Conservation (phyloP, 306 rosid genomes). For the Trifolium fragiferum region DNA sequence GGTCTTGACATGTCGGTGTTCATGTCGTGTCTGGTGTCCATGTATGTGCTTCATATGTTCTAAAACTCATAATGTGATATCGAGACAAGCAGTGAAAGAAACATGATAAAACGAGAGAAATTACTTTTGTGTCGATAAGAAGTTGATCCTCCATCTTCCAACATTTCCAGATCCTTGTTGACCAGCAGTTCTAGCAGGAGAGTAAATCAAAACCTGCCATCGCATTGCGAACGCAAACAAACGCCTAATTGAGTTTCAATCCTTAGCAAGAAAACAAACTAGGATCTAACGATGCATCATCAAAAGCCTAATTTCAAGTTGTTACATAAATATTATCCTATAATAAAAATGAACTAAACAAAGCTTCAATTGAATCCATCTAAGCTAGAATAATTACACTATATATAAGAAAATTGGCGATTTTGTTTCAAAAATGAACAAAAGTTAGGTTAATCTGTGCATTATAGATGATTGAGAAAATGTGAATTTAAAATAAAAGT, state of each 20-base stretch:
- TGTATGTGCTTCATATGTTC: neutral
- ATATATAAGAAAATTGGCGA: conserved; percentile 1
- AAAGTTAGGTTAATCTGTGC: conserved; percentile 17
- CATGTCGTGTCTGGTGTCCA: no score
- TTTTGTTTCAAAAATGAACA: conserved; percentile 14
- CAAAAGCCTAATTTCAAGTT: no score
- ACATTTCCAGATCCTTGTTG: conserved; percentile 99
- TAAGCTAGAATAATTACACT: neutral
- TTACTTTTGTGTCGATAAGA: conserved; percentile 91
- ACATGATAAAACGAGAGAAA: conserved; percentile 6
- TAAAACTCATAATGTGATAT: conserved; percentile 5
- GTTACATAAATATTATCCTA: neutral
- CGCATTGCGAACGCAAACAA: conserved; percentile 23
- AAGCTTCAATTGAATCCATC: neutral
- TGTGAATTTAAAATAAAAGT: neutral
- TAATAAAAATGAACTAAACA: neutral
- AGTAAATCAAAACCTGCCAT: conserved; percentile 84
- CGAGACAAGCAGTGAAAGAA: conserved; percentile 17
- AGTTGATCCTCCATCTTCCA: conserved; percentile 96
- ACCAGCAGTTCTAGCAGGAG: conserved; percentile 95
- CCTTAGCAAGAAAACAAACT: neutral
- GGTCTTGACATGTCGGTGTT: no score
- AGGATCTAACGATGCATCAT: conserved; percentile 31
- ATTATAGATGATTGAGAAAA: neutral
- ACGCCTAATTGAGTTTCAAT: conserved; percentile 25